A percentile compares a stretch with the other conserved stretches of the same genome.
These are phyloP conservation scores for Botrytis deweyae DNA, from an alignment of 2,329 filamentous ascomycete genomes.

Conservation along the genomic window DNA sequence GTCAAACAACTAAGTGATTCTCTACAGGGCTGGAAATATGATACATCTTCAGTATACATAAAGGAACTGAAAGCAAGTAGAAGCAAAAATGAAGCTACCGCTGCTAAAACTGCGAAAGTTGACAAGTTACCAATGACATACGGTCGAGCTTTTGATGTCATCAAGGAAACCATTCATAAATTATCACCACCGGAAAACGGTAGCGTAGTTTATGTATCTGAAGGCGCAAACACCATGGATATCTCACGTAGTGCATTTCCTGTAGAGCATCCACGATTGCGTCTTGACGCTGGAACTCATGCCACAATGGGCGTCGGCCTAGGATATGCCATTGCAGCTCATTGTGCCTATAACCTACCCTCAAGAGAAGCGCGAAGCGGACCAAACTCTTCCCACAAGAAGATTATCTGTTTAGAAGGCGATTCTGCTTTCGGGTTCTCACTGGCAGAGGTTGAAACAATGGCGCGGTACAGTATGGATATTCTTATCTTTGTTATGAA, in stretches of 20 bases:
- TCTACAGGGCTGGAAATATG: slow-evolving; percentile 48
- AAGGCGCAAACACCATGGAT: slow-evolving; percentile 62
- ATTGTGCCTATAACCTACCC: slow-evolving; percentile 53
- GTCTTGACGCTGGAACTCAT: slow-evolving; percentile 57
- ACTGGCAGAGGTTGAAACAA: slow-evolving; percentile 55
- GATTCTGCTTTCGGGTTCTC: slow-evolving; percentile 57
- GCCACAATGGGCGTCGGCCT: slow-evolving; percentile 60
- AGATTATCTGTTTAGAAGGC: slow-evolving; percentile 56
- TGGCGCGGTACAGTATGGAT: slow-evolving; percentile 54
- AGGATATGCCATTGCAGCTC: slow-evolving; percentile 56
- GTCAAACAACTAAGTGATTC: slow-evolving; percentile 46
- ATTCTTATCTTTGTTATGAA: slow-evolving; percentile 56
- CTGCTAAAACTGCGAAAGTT: slow-evolving; percentile 44
- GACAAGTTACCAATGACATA: slow-evolving; percentile 49
- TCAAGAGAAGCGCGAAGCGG: slow-evolving; percentile 40
- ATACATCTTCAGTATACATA: slow-evolving; percentile 40
- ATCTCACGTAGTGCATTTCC: slow-evolving; percentile 56
- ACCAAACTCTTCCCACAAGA: slow-evolving; percentile 42
- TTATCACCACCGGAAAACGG: slow-evolving; percentile 47
- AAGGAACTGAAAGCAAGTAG: slow-evolving; percentile 41
- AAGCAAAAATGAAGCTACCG: slow-evolving; percentile 48
- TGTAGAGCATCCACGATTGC: slow-evolving; percentile 52
- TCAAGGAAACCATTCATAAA: slow-evolving; percentile 49
- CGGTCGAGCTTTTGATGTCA: slow-evolving; percentile 51
- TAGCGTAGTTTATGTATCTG: slow-evolving; percentile 54